Base-by-base conservation (phyloP, 257 asterid genomes). In the Lycium barbarum region DNA sequence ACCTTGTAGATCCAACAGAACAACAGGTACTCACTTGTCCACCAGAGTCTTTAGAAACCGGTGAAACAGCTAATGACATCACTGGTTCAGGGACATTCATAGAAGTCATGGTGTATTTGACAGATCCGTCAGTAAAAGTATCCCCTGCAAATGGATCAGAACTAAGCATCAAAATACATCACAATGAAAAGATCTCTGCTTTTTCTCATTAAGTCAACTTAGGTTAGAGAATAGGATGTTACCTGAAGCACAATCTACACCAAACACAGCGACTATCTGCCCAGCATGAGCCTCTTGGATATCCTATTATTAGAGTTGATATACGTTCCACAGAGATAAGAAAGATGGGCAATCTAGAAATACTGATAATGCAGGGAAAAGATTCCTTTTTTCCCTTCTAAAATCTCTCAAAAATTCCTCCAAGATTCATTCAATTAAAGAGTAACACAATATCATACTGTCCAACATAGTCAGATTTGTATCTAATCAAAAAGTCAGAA, bases 81-180 rank as follows among this genome's bases (percentile, higher is more conserved):
- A 97, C 99, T 84, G 98, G 99, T 89, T 97, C 99, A 47, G 98
- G 99, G 81, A 97, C 98, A 90, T 94, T 97, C 99, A 97, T 97
- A 9, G 99, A 95, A 79, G 98, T 94, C 99, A 97, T 97, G 85
- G 99, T 97, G 89, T 97, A 97, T 87, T 82, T 91, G 76, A 97
- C 98, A 51, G 98, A 92, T 55, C 99, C 99, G 86, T 97, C 98
- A 15, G 99, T 97, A 88, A 97, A 97, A 83, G 99, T 95, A 90
- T 97, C 98, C 89, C 99, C 99, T 97, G 86, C 84, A 86, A 84
- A 84, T 86, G 87, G 86, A 66, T 82, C 86, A 53, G 20, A 82
- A 70, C 6, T 63, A 38, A 45, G 62, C 63, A 68, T 83, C 43
- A 83, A 53, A 83, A 83, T 68, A 26, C 33, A 53, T 51, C 47